A percentile compares a stretch with the other conserved stretches of the same genome.
phyloP scores from a whole-genome alignment of 176 grass and related monocot genomes.

The Tillandsia fasciculata region DNA sequence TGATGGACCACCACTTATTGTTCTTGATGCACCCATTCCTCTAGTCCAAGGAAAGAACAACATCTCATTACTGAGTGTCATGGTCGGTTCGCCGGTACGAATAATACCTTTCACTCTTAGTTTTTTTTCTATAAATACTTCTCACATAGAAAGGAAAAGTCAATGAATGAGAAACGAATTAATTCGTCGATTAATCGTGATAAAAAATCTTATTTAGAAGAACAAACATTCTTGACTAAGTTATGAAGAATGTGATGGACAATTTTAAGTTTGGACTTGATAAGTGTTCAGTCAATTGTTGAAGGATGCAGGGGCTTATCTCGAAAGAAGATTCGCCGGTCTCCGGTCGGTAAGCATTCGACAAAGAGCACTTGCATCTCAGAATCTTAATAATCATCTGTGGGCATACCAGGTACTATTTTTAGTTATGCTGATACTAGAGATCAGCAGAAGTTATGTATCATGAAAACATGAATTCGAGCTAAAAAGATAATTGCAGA shows the following conservation, averaged over 20 bases:
- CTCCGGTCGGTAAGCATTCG: slow-evolving; percentile 40
- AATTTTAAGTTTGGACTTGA: slow-evolving; percentile 4
- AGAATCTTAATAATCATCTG: slow-evolving; percentile 38
- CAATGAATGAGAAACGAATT: no score
- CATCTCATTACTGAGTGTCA: slow-evolving; percentile 78
- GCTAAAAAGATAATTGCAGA: slow-evolving; percentile 35
- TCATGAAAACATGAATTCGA: slow-evolving; percentile 7
- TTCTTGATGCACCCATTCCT: slow-evolving; percentile 35
- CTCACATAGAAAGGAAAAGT: no score
- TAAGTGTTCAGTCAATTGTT: slow-evolving; percentile 14
- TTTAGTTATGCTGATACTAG: neutral
- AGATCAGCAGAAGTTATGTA: neutral
- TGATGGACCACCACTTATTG: slow-evolving; percentile 21
- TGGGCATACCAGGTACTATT: slow-evolving; percentile 71
- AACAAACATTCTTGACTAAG: no score
- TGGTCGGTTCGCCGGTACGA: slow-evolving; percentile 91
- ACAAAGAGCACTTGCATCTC: slow-evolving; percentile 7
- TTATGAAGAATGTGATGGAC: no score
- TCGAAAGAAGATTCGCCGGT: slow-evolving; percentile 63
- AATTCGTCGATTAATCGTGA: no score
- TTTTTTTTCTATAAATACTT: neutral
- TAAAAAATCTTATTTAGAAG: no score
- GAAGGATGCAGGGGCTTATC: slow-evolving; percentile 60
- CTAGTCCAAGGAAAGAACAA: slow-evolving; percentile 47
- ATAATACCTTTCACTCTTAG: slow-evolving; percentile 19